Base-by-base conservation (phyloP, 345 rosid genomes). In the Moricandia moricandioides region DNA sequence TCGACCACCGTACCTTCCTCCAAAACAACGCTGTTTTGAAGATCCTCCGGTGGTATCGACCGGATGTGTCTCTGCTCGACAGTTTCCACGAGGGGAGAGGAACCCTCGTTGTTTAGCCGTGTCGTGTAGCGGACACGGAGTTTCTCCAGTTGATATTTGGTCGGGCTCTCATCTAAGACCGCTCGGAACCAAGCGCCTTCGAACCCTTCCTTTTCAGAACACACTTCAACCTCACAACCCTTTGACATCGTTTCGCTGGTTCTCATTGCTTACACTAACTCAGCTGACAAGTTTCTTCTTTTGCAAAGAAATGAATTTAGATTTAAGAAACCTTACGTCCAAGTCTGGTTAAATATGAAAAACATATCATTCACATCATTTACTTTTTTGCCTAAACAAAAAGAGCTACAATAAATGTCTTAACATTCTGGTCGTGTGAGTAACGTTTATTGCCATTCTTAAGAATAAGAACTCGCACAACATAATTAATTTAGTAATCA, bases 101-200 rank as follows among this genome's bases (percentile, higher is more conserved):
- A 33, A 17, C 84, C 85, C 16, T 86, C 83, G 0, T 85, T 84
- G 0, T 30, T 63, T 13, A 88, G 70, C 64, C 86, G 60, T 5
- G 84, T 72, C 37, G 43, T 57, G 83, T 88, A 88, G 72, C 72
- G 65, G 26, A 89, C 71, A 7, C 74, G 27, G 8, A 82, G 74
- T 59, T 81, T 80, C 33, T 71, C 82, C 6, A 80, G 73, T 52
- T 59, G 12, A 0, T 79, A 74, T 59, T 51, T 81, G 0, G 86
- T 51, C 3, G 85, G 74, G 55, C 27, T 35, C 6, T 86, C 89
- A 7, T 82, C 72, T 45, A 90, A 31, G n/a, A 82, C 69, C 10
- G 88, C 91, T 24, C 35, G 14, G 54, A 76, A 90, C 88, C 88
- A 87, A 3, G 89, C 83, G 0, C 88, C 91, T 51, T 58, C 69